These are phyloP conservation scores for Pleurotus tuoliensis DNA, from an alignment of 768 basidiomycete species.

Conservation along the genomic window DNA sequence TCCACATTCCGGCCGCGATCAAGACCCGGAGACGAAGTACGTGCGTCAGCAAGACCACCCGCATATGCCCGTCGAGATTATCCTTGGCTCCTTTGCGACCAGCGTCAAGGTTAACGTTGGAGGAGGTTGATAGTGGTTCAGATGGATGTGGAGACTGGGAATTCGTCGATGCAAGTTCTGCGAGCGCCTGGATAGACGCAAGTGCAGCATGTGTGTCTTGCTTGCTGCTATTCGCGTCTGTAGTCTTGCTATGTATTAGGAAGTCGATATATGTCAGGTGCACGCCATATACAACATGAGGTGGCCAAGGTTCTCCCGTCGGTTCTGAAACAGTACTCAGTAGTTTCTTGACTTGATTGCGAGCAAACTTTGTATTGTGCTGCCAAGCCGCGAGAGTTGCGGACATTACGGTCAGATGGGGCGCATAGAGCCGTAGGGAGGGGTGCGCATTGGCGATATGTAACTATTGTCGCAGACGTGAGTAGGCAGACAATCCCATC, in stretches of 20 bases:
- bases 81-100: not conserved
- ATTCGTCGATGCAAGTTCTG: conserved; percentile 15
- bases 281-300: conserved; percentile 48
- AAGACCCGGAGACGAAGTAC: conserved; percentile 58
- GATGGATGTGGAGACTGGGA: conserved; percentile 3
- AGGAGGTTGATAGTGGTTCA: conserved; percentile 2
- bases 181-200: conserved; percentile 31
- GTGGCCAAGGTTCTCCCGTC: conserved; percentile 32
- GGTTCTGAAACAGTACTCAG: conserved; percentile 40
- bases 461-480: conserved; percentile 28
- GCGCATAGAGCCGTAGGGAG: conserved; percentile 55
- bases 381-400: conserved; percentile 52
- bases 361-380: conserved; percentile 56
- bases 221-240: conserved; percentile 11
- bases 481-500: conserved; percentile 40
- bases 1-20: conserved; percentile 52
- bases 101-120: conserved; percentile 7
- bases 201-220: conserved; percentile 17
- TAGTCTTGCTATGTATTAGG: conserved; percentile 22
- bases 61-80: conserved; percentile 26
- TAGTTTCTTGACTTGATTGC: conserved; percentile 53
- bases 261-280: conserved; percentile 54
- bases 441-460: conserved; percentile 42
- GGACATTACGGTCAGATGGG: conserved; percentile 57
- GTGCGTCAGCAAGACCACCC: conserved; percentile 45